Evolutionary conservation across 192 early-diverging fungal genomes (phyloP).

Genomic region (Coemansia sp.): DNA sequence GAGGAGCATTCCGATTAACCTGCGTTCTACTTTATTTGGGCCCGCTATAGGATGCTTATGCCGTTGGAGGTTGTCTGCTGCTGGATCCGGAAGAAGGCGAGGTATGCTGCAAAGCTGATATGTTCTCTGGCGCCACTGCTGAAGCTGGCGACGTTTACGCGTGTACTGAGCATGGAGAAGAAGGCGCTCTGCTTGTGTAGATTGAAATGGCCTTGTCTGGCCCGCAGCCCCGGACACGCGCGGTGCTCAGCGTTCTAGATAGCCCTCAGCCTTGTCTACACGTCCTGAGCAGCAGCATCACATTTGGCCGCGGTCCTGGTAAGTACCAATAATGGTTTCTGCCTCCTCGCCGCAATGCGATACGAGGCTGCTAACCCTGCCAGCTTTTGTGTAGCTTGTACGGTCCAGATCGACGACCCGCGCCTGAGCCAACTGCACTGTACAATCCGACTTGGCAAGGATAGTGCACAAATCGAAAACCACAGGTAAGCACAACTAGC

Average conservation of each 20-base stretch:
- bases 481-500: slow-evolving; percentile 5
- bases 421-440: slow-evolving; percentile 38
- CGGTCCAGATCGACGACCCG: slow-evolving; percentile 18
- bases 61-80: slow-evolving; percentile 10
- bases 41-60: slow-evolving; percentile 9
- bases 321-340: too few species aligned
- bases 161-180: too few species aligned
- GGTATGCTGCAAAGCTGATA: slow-evolving; percentile 1
- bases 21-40: too few species aligned
- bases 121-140: too few species aligned
- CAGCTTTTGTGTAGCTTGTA: slow-evolving; percentile 10
- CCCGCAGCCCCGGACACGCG: slow-evolving; percentile 5
- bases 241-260: slow-evolving; percentile 18
- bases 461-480: slow-evolving; percentile 13
- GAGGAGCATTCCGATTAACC: too few species aligned
- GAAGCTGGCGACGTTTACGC: too few species aligned
- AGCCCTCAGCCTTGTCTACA: slow-evolving; percentile 15
- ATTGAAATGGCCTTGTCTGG: neutral
- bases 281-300: slow-evolving; percentile 1
- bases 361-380: neutral
- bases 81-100: slow-evolving; percentile 11
- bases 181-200: neutral
- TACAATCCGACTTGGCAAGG: slow-evolving; percentile 3
- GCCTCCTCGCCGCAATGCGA: neutral
- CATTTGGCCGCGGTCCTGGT: slow-evolving; percentile 27